These are phyloP conservation scores for Ogataea degrootiae DNA, from an alignment of 805 yeast genomes.

Conservation along the genomic window DNA sequence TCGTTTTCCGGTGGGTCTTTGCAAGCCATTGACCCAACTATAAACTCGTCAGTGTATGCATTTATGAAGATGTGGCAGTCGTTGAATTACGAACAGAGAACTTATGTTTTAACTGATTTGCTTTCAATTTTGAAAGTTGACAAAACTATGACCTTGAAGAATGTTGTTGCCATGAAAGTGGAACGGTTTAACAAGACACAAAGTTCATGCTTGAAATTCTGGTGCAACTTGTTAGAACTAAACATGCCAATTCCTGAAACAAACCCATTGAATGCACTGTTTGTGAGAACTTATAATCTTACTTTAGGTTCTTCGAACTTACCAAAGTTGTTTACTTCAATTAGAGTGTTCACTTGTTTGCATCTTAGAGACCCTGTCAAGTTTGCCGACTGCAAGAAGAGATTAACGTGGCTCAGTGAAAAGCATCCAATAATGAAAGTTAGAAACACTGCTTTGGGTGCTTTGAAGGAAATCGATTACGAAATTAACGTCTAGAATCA, in stretches of 20 bases:
- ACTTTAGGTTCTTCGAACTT: conserved; percentile 46
- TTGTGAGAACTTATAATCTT: conserved; percentile 47
- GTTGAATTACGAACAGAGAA: conserved; percentile 8
- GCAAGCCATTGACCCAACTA: conserved; percentile 42
- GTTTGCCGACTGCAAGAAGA: conserved; percentile 14
- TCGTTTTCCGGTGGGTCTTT: conserved; percentile 51
- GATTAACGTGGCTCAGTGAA: conserved; percentile 20
- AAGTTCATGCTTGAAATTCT: conserved; percentile 21
- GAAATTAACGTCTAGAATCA: neutral
- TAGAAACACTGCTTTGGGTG: conserved; percentile 16
- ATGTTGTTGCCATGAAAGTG: neutral
- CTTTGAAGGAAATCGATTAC: conserved; percentile 16
- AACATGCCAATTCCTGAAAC: conserved; percentile 28
- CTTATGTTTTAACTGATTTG: conserved; percentile 18
- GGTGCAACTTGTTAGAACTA: conserved; percentile 38
- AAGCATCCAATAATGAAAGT: conserved; percentile 22
- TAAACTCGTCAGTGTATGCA: conserved; percentile 37
- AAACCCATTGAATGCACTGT: conserved; percentile 33
- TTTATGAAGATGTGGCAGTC: conserved; percentile 27
- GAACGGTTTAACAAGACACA: conserved; percentile 21
- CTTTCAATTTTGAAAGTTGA: conserved; percentile 26
- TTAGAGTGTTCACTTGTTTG: conserved; percentile 42
- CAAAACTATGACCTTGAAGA: neutral
- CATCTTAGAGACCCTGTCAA: conserved; percentile 9
- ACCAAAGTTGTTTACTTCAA: conserved; percentile 33